Conservation (phyloP, 352 stramenopile genomes). For the Phytopythium montanum region DNA sequence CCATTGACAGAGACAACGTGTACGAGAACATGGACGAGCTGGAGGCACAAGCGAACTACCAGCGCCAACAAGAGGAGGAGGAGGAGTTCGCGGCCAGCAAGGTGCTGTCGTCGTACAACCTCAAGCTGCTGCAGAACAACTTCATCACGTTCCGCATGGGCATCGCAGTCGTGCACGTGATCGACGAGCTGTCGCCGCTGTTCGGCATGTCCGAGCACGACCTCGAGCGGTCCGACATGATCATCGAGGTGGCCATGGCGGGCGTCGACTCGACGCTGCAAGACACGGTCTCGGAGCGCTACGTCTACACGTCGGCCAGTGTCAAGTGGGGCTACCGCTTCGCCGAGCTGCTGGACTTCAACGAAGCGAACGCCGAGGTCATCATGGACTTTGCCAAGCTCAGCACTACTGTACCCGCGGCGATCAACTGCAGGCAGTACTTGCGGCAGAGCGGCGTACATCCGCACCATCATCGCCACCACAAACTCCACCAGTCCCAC, state of each 20-base stretch:
- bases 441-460: slow-evolving; percentile 24
- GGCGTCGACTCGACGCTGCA: slow-evolving; percentile 83
- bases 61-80: slow-evolving; percentile 8
- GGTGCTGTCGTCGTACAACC: slow-evolving; percentile 69
- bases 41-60: neutral
- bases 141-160: slow-evolving; percentile 87
- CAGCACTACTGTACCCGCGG: slow-evolving; percentile 44
- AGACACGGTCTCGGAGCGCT: slow-evolving; percentile 76
- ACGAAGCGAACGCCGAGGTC: slow-evolving; percentile 56
- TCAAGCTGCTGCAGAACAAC: slow-evolving; percentile 77
- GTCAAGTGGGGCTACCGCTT: slow-evolving; percentile 74
- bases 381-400: slow-evolving; percentile 83
- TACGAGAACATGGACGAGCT: slow-evolving; percentile 2
- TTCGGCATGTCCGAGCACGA: slow-evolving; percentile 58
- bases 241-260: slow-evolving; percentile 70
- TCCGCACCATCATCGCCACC: slow-evolving; percentile 9
- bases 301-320: slow-evolving; percentile 66
- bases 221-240: slow-evolving; percentile 63
- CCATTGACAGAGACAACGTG: neutral
- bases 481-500: neutral
- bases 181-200: slow-evolving; percentile 65
- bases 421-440: slow-evolving; percentile 50
- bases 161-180: slow-evolving; percentile 74
- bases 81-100: slow-evolving; percentile 25
- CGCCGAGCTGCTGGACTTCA: slow-evolving; percentile 66